phyloP scores from a whole-genome alignment of 2,329 filamentous ascomycete species.

The Karstenula rhodostoma region DNA sequence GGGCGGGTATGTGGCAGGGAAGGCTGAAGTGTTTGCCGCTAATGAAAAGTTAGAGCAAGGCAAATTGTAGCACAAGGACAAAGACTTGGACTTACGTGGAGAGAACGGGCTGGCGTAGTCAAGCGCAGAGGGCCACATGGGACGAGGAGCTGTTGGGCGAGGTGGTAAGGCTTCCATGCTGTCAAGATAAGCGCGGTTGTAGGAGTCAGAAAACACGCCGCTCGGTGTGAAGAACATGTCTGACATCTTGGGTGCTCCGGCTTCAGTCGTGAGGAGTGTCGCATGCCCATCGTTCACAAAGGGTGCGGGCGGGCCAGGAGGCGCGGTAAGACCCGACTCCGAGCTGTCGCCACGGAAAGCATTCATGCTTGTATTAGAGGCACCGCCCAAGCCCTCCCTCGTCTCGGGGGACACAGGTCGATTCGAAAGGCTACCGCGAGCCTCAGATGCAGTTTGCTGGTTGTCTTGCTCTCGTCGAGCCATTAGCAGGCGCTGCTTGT shows the following conservation, averaged over 20 bases:
- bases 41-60: not conserved
- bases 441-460: not conserved
- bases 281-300: not conserved
- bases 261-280: not conserved
- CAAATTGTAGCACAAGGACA: conserved; percentile 16
- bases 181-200: not conserved
- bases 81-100: conserved; percentile 14
- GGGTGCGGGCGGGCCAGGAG: not conserved
- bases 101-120: conserved; percentile 20
- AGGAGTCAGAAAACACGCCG: conserved; percentile 10
- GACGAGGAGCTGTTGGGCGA: conserved; percentile 24
- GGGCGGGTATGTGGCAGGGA: not conserved
- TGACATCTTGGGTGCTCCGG: conserved; percentile 1
- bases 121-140: conserved; percentile 17
- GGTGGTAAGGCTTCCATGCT: conserved; percentile 26
- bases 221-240: not conserved
- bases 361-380: not conserved
- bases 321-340: not conserved
- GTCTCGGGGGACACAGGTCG: not conserved
- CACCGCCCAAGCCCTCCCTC: not conserved
- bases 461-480: not conserved
- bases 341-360: not conserved
- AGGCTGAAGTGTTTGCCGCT: not conserved
- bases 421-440: not conserved
- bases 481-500: not conserved